Evolutionary conservation across 768 basidiomycete species (phyloP).

Genomic region (Kwoniella heveanensis): DNA sequence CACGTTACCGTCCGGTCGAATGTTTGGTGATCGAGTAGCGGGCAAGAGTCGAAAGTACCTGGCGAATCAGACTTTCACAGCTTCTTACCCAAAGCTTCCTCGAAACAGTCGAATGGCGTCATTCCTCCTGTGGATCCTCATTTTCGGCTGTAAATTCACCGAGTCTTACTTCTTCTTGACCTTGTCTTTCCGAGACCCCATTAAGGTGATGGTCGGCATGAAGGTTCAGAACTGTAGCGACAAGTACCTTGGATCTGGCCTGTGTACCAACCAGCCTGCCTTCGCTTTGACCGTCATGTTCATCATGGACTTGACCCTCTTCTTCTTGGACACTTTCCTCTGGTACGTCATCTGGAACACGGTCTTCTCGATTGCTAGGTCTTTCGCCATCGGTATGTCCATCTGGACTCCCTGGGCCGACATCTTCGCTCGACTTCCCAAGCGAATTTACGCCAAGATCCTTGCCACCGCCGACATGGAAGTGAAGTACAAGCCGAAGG

Average conservation of each 20-base stretch:
- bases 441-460: constrained; percentile 94
- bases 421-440: constrained; percentile 92
- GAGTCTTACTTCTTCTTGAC: constrained; percentile 99
- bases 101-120: constrained; percentile 73
- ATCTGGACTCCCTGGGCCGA: constrained; percentile 99
- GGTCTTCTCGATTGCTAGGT: constrained; percentile 66
- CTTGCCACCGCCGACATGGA: constrained; percentile 94
- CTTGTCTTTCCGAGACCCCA: constrained; percentile 88
- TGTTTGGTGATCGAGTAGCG: constrained; percentile 97
- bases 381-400: constrained; percentile 85
- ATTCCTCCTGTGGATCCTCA: constrained; percentile 79
- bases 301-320: constrained; percentile 93
- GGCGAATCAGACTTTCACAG: constrained; percentile 97
- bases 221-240: constrained; percentile 87
- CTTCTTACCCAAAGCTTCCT: constrained; percentile 78
- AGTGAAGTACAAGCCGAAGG: constrained; percentile 98
- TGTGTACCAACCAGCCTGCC: constrained; percentile 90
- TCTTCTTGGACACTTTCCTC: constrained; percentile 98
- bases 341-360: constrained; percentile 99
- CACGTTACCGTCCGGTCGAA: constrained; percentile 90
- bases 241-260: constrained; percentile 75
- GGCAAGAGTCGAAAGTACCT: constrained; percentile 96
- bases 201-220: constrained; percentile 95
- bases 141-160: constrained; percentile 93
- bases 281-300: constrained; percentile 98